A percentile compares a stretch with the other conserved stretches of the same genome.
Conservation (phyloP, 495 filamentous ascomycete genomes). For the Elasticomyces elasticus region DNA sequence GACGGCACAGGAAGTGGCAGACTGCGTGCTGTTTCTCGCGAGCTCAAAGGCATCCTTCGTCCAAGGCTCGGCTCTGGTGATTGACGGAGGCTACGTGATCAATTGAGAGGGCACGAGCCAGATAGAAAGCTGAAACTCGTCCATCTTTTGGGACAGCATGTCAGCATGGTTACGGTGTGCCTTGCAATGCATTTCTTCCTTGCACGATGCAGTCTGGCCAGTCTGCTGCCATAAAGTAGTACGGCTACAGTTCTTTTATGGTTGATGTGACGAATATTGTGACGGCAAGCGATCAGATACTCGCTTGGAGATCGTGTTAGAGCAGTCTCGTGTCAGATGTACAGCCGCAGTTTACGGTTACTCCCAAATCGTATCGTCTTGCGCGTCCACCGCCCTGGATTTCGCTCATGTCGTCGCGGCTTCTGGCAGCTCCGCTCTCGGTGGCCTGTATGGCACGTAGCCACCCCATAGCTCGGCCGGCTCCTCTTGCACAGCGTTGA, state of each 20-base stretch:
- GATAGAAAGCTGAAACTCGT: too few species aligned
- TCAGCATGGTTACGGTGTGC: too few species aligned
- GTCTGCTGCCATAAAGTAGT: too few species aligned
- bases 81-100: slow-evolving; percentile 45
- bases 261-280: too few species aligned
- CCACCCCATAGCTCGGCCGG: slow-evolving; percentile 20
- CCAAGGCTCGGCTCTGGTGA: slow-evolving; percentile 42
- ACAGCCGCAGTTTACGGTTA: too few species aligned
- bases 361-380: not conserved
- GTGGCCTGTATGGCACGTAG: slow-evolving; percentile 14
- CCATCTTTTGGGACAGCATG: too few species aligned
- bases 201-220: too few species aligned
- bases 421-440: not conserved
- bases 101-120: slow-evolving; percentile 13
- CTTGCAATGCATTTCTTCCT: too few species aligned
- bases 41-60: slow-evolving; percentile 42
- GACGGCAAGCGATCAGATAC: too few species aligned
- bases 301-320: too few species aligned
- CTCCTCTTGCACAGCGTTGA: slow-evolving; percentile 1
- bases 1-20: slow-evolving; percentile 40
- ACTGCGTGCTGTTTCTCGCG: slow-evolving; percentile 42
- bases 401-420: not conserved
- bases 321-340: too few species aligned
- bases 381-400: not conserved
- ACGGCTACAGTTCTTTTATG: too few species aligned